Evolutionary conservation across 805 yeast species (phyloP).

Genomic region (Candida vartiovaarae): DNA sequence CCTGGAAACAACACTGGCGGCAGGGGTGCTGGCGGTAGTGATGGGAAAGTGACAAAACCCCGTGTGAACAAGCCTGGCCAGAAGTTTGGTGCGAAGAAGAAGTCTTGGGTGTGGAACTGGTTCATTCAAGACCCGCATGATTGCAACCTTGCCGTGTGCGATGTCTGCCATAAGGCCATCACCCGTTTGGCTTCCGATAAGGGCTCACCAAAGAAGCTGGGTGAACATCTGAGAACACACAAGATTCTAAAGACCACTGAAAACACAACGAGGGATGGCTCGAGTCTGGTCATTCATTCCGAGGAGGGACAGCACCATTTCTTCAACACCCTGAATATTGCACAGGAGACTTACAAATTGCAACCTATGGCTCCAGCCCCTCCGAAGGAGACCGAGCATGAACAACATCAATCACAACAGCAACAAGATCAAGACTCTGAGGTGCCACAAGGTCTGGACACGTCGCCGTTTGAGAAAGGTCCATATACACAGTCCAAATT

Average conservation of each 20-base stretch:
- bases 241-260: constrained; percentile 35
- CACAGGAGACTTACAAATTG: constrained; percentile 10
- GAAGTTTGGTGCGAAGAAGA: constrained; percentile 53
- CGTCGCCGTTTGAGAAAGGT: background rate
- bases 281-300: constrained; percentile 1
- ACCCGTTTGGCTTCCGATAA: constrained; percentile 43
- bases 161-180: constrained; percentile 43
- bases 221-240: constrained; percentile 51
- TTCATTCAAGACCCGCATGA: constrained; percentile 43
- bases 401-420: no score
- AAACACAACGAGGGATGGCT: constrained; percentile 31
- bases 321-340: constrained; percentile 25
- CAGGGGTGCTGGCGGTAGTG: background rate
- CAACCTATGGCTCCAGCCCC: constrained; percentile 6
- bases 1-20: background rate
- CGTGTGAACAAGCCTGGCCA: constrained; percentile 44
- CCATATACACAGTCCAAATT: background rate
- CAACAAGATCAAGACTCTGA: background rate
- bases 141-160: constrained; percentile 47
- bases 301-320: constrained; percentile 18
- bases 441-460: background rate
- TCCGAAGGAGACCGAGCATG: background rate
- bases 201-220: constrained; percentile 53
- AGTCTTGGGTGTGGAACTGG: constrained; percentile 61
- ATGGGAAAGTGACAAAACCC: constrained; percentile 16